These are phyloP conservation scores for Chlamydomonas incerta DNA, from an alignment of 139 green algal genomes.

Conservation along the genomic window DNA sequence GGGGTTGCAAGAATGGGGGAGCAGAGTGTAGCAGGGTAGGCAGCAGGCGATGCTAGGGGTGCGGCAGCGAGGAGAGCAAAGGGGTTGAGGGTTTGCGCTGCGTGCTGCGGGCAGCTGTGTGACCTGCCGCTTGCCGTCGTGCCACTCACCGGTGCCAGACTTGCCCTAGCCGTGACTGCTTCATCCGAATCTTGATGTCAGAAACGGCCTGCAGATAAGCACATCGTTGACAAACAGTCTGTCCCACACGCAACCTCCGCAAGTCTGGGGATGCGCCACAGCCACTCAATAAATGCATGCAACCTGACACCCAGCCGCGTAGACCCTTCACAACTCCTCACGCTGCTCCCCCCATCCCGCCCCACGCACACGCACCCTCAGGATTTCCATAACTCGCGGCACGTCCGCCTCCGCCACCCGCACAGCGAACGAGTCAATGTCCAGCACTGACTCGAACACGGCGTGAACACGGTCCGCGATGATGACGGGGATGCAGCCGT, in stretches of 20 bases:
- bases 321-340: no score
- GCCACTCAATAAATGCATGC: no score
- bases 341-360: no score
- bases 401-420: neutral
- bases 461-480: constrained; percentile 57
- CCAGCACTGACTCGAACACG: neutral
- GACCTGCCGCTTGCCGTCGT: neutral
- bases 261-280: no score
- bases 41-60: no score
- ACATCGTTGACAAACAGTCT: no score
- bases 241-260: no score
- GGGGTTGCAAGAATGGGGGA: neutral
- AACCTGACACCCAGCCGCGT: no score
- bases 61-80: no score
- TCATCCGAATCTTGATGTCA: neutral
- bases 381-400: neutral
- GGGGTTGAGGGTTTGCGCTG: no score
- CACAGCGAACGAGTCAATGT: neutral
- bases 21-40: neutral
- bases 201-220: neutral
- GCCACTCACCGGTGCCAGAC: constrained; percentile 27
- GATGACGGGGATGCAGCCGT: constrained; percentile 84
- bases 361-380: neutral
- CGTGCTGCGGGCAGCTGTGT: no score
- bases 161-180: neutral